Evolutionary conservation across 257 asterid species (phyloP).

Genomic region (Solanum paucissectum): DNA sequence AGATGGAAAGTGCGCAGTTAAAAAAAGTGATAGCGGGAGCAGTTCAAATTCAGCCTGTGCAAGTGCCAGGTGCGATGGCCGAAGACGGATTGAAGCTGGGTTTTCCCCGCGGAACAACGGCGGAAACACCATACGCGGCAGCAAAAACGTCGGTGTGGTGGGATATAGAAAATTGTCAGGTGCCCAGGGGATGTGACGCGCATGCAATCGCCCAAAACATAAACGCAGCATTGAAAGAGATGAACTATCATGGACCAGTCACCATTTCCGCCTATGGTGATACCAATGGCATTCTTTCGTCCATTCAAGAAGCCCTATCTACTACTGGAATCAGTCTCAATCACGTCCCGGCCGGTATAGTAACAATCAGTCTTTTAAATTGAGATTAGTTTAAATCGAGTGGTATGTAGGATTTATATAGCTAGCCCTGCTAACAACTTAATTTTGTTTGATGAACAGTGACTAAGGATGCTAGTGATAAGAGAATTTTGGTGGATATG

Average conservation of each 20-base stretch:
- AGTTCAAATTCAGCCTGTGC: background rate
- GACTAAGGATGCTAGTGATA: slow-evolving; percentile 43
- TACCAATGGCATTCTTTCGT: slow-evolving; percentile 35
- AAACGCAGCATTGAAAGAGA: slow-evolving; percentile 54
- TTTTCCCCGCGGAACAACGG: background rate
- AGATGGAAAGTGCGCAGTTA: background rate
- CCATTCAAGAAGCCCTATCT: slow-evolving; percentile 51
- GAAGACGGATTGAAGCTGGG: background rate
- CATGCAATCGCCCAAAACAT: slow-evolving; percentile 74
- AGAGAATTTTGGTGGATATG: slow-evolving; percentile 43
- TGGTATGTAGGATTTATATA: background rate
- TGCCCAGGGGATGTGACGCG: slow-evolving; percentile 55
- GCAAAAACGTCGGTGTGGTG: slow-evolving; percentile 87
- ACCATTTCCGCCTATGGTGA: slow-evolving; percentile 78
- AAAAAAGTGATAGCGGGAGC: background rate
- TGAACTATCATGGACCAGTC: slow-evolving; percentile 71
- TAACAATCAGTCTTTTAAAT: background rate
- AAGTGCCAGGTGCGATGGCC: background rate
- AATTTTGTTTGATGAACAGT: slow-evolving; percentile 16
- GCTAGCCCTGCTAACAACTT: background rate
- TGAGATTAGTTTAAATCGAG: background rate
- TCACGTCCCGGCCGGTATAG: slow-evolving; percentile 74
- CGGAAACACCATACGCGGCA: slow-evolving; percentile 56
- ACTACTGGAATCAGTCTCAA: slow-evolving; percentile 80
- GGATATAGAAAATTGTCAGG: slow-evolving; percentile 92